phyloP scores from a whole-genome alignment of 257 asterid genomes.

The Solanum habrochaites region DNA sequence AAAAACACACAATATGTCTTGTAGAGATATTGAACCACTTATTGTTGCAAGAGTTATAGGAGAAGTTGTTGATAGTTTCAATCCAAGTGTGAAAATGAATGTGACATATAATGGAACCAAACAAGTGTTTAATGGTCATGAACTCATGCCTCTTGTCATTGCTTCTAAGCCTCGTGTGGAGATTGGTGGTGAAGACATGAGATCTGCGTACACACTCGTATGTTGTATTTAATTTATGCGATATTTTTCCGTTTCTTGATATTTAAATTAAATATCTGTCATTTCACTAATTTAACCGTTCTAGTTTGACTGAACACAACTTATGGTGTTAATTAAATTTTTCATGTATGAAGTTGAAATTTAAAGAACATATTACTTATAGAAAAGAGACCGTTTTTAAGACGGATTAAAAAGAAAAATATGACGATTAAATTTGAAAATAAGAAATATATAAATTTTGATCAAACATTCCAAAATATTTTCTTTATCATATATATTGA shows the following conservation, averaged over 20 bases:
- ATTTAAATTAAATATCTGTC: neutral
- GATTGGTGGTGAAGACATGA: conserved; percentile 77
- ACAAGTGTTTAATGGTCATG: conserved; percentile 68
- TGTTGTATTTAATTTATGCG: neutral
- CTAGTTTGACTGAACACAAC: too few relatives aligned
- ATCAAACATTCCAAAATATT: neutral
- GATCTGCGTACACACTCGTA: conserved; percentile 79
- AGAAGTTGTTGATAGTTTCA: conserved; percentile 66
- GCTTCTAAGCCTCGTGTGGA: conserved; percentile 55
- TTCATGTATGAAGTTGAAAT: neutral
- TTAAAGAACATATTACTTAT: neutral
- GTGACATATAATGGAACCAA: conserved; percentile 37
- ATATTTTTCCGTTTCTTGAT: neutral
- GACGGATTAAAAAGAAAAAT: too few relatives aligned
- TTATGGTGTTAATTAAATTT: too few relatives aligned
- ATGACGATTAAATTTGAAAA: neutral
- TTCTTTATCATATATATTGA: neutral
- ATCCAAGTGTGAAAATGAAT: conserved; percentile 47
- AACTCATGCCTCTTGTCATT: conserved; percentile 62
- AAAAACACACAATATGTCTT: neutral
- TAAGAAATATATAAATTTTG: neutral
- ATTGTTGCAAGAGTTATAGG: conserved; percentile 70
- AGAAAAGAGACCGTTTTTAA: too few relatives aligned
- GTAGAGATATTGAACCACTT: conserved; percentile 46
- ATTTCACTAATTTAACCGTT: neutral